Conservation (phyloP, 371 early-diverging fungal species). For the Catenaria anguillulae region DNA sequence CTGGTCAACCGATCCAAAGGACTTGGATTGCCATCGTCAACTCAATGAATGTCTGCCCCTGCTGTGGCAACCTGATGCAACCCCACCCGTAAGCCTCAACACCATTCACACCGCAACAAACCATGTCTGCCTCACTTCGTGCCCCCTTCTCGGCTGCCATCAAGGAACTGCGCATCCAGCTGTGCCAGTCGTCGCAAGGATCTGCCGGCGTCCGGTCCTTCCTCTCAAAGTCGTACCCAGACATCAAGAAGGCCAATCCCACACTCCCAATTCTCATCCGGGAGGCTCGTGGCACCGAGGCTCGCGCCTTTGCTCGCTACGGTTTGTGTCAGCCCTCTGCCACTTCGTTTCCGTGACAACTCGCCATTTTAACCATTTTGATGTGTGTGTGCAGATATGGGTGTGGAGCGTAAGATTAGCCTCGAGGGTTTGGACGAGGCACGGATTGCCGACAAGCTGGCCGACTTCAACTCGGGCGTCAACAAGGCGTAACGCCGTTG, state of each 20-base stretch:
- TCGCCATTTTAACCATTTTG: not conserved
- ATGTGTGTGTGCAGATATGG: slow-evolving; percentile 41
- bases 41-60: too few relatives aligned
- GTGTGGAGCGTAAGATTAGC: slow-evolving; percentile 60
- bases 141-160: slow-evolving; percentile 39
- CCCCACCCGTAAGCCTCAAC: too few relatives aligned
- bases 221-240: slow-evolving; percentile 57
- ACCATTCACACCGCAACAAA: too few relatives aligned
- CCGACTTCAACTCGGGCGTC: slow-evolving; percentile 41
- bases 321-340: too few relatives aligned
- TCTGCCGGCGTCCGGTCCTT: slow-evolving; percentile 79
- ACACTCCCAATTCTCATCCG: slow-evolving; percentile 76
- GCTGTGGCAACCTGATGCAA: too few relatives aligned
- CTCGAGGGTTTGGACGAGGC: slow-evolving; percentile 56
- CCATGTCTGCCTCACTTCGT: slow-evolving; percentile 15
- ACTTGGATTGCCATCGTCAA: too few relatives aligned
- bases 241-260: slow-evolving; percentile 72
- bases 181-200: slow-evolving; percentile 68
- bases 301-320: slow-evolving; percentile 78
- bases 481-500: too few relatives aligned
- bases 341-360: not conserved
- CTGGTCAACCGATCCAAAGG: too few relatives aligned
- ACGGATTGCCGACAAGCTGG: slow-evolving; percentile 53
- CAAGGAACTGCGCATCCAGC: slow-evolving; percentile 79
- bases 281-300: slow-evolving; percentile 71